Conservation (phyloP, 768 basidiomycete genomes). For the Boletus sp. region DNA sequence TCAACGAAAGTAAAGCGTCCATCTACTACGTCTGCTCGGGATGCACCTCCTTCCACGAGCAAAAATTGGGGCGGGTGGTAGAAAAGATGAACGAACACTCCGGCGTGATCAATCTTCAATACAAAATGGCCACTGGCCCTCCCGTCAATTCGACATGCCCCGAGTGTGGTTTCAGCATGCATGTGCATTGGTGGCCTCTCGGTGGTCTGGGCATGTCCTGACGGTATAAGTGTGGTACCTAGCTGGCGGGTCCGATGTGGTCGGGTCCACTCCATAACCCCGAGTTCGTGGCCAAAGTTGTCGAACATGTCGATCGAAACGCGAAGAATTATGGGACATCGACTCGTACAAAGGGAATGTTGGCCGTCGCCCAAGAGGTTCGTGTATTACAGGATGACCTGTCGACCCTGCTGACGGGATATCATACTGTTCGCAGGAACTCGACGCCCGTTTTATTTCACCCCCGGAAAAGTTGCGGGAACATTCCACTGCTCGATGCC, state of each 20-base stretch:
- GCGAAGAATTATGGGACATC: conserved; percentile 72
- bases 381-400: conserved; percentile 15
- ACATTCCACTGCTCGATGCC: conserved; percentile 82
- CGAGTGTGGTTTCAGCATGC: conserved; percentile 75
- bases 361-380: conserved; percentile 86
- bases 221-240: not conserved
- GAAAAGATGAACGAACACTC: conserved; percentile 57
- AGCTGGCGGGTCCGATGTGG: conserved; percentile 99
- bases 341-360: conserved; percentile 91
- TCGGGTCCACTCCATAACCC: conserved; percentile 80
- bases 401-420: not conserved
- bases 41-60: conserved; percentile 81
- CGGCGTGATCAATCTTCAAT: conserved; percentile 58
- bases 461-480: conserved; percentile 74
- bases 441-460: conserved; percentile 81
- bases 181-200: conserved; percentile 51
- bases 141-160: conserved; percentile 66
- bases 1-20: conserved; percentile 69
- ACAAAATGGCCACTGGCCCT: conserved; percentile 74
- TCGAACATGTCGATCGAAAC: conserved; percentile 67
- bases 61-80: conserved; percentile 76
- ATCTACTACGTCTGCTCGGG: conserved; percentile 79
- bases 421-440: conserved; percentile 50
- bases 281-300: conserved; percentile 70
- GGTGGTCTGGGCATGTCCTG: not conserved